Evolutionary conservation across 176 grass and related monocot species (phyloP).

Genomic region (Poa pratensis): DNA sequence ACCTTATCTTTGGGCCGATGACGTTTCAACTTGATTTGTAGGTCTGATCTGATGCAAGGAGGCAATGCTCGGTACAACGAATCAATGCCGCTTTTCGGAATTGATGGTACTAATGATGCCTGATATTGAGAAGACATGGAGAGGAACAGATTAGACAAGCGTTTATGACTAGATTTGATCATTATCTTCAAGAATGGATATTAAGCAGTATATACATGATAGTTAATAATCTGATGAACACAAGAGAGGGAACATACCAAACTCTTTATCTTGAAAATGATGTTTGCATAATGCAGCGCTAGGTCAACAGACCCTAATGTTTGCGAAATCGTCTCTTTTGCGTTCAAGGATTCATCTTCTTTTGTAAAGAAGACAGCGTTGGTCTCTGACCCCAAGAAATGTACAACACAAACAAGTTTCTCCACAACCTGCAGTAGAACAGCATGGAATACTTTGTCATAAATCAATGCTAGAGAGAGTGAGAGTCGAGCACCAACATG

Average conservation of each 20-base stretch:
- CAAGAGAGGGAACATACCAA: conserved; percentile 45
- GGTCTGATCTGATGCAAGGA: conserved; percentile 10
- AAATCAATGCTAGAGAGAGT: background rate
- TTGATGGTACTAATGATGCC: background rate
- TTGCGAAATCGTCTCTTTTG: conserved; percentile 10
- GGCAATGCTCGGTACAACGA: conserved; percentile 30
- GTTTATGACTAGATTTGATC: background rate
- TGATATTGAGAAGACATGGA: background rate
- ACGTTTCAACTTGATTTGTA: conserved; percentile 13
- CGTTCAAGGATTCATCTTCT: conserved; percentile 33
- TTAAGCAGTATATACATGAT: background rate
- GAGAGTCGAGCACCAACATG: background rate
- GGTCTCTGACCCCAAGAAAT: conserved; percentile 57
- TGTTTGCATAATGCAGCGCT: conserved; percentile 65
- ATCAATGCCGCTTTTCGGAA: background rate
- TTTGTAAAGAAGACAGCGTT: conserved; percentile 43
- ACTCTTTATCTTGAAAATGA: conserved; percentile 55
- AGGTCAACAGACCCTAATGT: conserved; percentile 54
- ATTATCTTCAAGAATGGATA: background rate
- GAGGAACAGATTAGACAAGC: background rate
- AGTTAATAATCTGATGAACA: background rate
- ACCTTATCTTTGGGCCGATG: background rate
- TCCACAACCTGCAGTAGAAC: conserved; percentile 57
- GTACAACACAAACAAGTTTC: conserved; percentile 57
- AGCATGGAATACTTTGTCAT: background rate